Evolutionary conservation across 345 rosid species (phyloP).

Genomic region (Arabidopsis thaliana): TAIR10.1 NC_003075.7:15499001-15499500

Average conservation of each 20-base stretch:
- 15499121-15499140: conserved; percentile 10
- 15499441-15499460: conserved; percentile 84
- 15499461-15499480: conserved; percentile 70
- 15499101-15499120: conserved; percentile 79
- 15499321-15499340: neutral
- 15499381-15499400: conserved; percentile 2
- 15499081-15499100: conserved; percentile 74
- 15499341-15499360: neutral
- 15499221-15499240: conserved; percentile 93
- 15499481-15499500: conserved; percentile 79
- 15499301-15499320: neutral
- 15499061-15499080: conserved; percentile 71
- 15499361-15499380: neutral
- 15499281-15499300: conserved; percentile 7
- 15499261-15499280: conserved; percentile 5
- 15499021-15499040: conserved; percentile 57
- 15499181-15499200: conserved; percentile 48
- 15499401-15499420: neutral
- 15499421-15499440: conserved; percentile 65
- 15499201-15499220: conserved; percentile 81
- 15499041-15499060: conserved; percentile 60
- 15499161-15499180: conserved; percentile 9
- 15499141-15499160: conserved; percentile 28
- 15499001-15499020: conserved; percentile 31
- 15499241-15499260: conserved; percentile 86